These are phyloP conservation scores for Diaporthe amygdali DNA, from an alignment of 2,329 filamentous ascomycete species.

Conservation along the genomic window DNA sequence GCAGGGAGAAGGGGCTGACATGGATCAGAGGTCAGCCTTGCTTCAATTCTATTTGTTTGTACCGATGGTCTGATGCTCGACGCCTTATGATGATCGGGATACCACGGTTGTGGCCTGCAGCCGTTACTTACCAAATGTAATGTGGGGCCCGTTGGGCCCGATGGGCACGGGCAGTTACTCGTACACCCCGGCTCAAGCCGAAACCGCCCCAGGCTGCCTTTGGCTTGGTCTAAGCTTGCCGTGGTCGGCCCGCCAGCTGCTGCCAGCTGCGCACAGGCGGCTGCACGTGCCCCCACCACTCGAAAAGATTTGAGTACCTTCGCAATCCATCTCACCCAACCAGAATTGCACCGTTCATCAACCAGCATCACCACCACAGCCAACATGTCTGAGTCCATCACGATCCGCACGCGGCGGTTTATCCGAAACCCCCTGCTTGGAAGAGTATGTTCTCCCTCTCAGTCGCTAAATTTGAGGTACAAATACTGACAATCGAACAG, in stretches of 20 bases:
- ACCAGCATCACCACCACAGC: slow-evolving; percentile 11
- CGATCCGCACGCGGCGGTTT: slow-evolving; percentile 99
- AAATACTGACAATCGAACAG: neutral
- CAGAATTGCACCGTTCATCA: neutral
- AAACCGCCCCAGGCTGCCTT: too few species aligned
- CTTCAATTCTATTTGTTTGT: too few species aligned
- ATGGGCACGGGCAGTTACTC: too few species aligned
- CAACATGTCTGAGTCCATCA: slow-evolving; percentile 85
- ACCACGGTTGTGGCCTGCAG: too few species aligned
- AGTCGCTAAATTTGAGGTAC: neutral
- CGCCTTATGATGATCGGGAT: too few species aligned
- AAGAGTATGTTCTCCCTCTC: neutral
- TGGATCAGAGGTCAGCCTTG: too few species aligned
- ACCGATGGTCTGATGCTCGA: too few species aligned
- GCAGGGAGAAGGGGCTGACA: too few species aligned
- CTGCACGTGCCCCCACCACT: slow-evolving; percentile 9
- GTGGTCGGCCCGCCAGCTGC: neutral
- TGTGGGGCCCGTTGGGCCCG: too few species aligned
- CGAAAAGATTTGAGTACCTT: slow-evolving; percentile 17
- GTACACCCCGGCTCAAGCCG: too few species aligned
- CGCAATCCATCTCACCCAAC: neutral
- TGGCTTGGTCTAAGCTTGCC: neutral
- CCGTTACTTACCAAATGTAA: too few species aligned
- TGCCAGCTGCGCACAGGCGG: neutral
- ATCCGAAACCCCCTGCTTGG: slow-evolving; percentile 99